phyloP scores from a whole-genome alignment of 1,139 yeast species.

The Scheffersomyces segobiensis region DNA sequence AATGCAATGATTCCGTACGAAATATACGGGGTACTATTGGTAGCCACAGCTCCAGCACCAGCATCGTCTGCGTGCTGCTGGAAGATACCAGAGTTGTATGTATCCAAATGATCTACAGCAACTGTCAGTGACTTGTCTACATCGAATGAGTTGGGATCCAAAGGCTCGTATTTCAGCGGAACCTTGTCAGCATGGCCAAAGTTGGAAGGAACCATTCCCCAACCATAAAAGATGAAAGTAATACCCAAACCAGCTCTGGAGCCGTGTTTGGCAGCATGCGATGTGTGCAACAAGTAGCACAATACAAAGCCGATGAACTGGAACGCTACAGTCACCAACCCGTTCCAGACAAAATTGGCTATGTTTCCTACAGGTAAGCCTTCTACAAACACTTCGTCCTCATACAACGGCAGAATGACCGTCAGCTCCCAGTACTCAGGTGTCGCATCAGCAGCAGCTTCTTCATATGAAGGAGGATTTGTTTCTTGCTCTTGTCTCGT shows the following conservation, averaged over 20 bases:
- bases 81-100: slow-evolving; percentile 40
- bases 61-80: slow-evolving; percentile 17
- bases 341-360: slow-evolving; percentile 87
- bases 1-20: slow-evolving; percentile 64
- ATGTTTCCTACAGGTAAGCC: slow-evolving; percentile 96
- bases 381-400: slow-evolving; percentile 89
- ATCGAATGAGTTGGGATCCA: slow-evolving; percentile 57
- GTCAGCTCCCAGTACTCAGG: slow-evolving; percentile 98
- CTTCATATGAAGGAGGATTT: slow-evolving; percentile 91
- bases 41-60: slow-evolving; percentile 7
- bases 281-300: slow-evolving; percentile 88
- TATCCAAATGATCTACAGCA: slow-evolving; percentile 46
- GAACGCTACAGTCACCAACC: slow-evolving; percentile 82
- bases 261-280: slow-evolving; percentile 97
- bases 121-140: slow-evolving; percentile 40
- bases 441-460: slow-evolving; percentile 90
- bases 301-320: slow-evolving; percentile 91
- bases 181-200: slow-evolving; percentile 41
- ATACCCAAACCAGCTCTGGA: slow-evolving; percentile 90
- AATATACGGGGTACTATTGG: slow-evolving; percentile 37
- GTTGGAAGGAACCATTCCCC: slow-evolving; percentile 64
- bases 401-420: slow-evolving; percentile 77
- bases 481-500: slow-evolving; percentile 38
- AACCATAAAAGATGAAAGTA: slow-evolving; percentile 78
- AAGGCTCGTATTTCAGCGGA: slow-evolving; percentile 50